These are phyloP conservation scores for Fusarium burgessii DNA, from an alignment of 2,329 filamentous ascomycete genomes.

Conservation along the genomic window DNA sequence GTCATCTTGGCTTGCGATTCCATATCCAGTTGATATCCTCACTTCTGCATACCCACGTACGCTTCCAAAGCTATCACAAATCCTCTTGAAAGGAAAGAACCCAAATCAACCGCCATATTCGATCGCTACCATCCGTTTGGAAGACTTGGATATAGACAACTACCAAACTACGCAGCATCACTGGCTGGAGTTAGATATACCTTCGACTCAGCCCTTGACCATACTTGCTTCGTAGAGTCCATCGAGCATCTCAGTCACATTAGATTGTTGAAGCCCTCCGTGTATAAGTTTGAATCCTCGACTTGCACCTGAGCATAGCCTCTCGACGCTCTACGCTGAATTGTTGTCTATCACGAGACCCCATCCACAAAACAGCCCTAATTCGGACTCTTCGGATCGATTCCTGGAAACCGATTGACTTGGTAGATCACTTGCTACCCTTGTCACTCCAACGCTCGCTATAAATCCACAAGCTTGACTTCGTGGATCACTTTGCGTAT, in stretches of 20 bases:
- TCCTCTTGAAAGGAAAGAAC: constrained; percentile 33
- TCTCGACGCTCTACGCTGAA: constrained; percentile 23
- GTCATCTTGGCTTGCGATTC: constrained; percentile 29
- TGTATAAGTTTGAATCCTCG: constrained; percentile 32
- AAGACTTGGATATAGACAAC: constrained; percentile 30
- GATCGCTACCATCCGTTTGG: constrained; percentile 51
- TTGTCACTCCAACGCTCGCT: constrained; percentile 54
- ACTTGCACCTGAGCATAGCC: constrained; percentile 17
- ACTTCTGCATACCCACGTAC: constrained; percentile 49
- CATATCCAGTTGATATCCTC: constrained; percentile 38
- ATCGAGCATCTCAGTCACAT: constrained; percentile 26
- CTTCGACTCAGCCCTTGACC: constrained; percentile 25
- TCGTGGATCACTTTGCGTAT: constrained; percentile 50
- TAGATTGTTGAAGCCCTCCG: constrained; percentile 34
- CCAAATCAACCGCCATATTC: constrained; percentile 47
- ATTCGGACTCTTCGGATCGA: constrained; percentile 32
- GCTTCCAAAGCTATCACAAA: constrained; percentile 45
- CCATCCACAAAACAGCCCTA: constrained; percentile 21
- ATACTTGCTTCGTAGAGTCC: constrained; percentile 39
- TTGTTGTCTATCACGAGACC: constrained; percentile 28
- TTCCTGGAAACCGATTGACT: constrained; percentile 28
- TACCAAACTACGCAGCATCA: constrained; percentile 10
- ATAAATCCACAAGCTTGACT: constrained; percentile 48
- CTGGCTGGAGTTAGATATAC: constrained; percentile 22
- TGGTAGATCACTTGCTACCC: constrained; percentile 28